Conservation (phyloP, 805 yeast species). For the Ogataea polymorpha region DNA sequence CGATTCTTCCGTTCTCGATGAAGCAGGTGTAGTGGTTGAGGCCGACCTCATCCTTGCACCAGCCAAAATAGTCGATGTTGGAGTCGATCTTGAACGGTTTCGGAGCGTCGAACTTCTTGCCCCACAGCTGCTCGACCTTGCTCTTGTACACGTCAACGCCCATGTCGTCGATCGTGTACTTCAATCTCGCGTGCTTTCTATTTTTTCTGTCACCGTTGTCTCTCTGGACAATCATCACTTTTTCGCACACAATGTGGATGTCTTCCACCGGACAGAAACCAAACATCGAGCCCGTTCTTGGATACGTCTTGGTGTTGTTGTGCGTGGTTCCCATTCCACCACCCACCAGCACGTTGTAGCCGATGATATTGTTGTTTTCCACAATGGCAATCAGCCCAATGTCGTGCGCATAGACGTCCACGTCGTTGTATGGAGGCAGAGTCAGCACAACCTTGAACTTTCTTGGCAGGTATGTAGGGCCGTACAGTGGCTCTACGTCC, state of each 20-base stretch:
- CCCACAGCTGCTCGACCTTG: conserved; percentile 82
- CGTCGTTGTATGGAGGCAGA: conserved; percentile 95
- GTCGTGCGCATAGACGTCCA: conserved; percentile 94
- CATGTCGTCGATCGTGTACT: conserved; percentile 93
- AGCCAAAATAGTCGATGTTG: conserved; percentile 88
- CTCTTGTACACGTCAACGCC: conserved; percentile 80
- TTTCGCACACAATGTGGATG: conserved; percentile 77
- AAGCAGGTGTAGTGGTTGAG: conserved; percentile 88
- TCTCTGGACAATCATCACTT: conserved; percentile 90
- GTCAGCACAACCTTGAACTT: conserved; percentile 93
- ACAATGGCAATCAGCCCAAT: conserved; percentile 89
- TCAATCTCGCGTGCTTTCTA: conserved; percentile 96
- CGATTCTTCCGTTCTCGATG: conserved; percentile 95
- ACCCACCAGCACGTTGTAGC: conserved; percentile 88
- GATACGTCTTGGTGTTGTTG: conserved; percentile 94
- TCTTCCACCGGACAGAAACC: conserved; percentile 73
- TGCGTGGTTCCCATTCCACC: conserved; percentile 99
- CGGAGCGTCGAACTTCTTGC: conserved; percentile 67
- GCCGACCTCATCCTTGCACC: conserved; percentile 85
- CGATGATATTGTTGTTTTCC: conserved; percentile 61
- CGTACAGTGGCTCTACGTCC: conserved; percentile 84
- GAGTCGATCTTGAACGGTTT: conserved; percentile 75
- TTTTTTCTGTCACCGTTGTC: conserved; percentile 93
- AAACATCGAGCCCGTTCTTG: conserved; percentile 85
- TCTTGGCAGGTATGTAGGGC: conserved; percentile 86